phyloP scores from a whole-genome alignment of 805 yeast genomes.

The Citeromyces matritensis region DNA sequence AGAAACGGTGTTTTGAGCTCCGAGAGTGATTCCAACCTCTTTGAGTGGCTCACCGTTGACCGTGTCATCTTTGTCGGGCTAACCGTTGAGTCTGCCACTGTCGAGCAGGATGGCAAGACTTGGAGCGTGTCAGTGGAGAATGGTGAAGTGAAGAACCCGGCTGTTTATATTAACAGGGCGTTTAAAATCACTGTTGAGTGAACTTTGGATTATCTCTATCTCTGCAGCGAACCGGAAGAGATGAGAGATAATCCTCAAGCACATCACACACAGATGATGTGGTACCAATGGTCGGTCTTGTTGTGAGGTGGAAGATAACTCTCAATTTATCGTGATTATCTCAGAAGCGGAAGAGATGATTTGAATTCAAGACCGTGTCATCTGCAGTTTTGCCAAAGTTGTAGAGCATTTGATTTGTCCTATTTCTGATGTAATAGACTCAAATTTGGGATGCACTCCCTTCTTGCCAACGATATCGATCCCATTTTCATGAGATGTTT shows the following conservation, averaged over 20 bases:
- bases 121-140: slow-evolving; percentile 18
- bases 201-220: not conserved
- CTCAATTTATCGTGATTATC: too few relatives aligned
- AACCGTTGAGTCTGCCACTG: slow-evolving; percentile 7
- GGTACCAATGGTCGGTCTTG: too few relatives aligned
- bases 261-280: not conserved
- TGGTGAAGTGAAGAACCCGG: slow-evolving; percentile 5
- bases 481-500: too few relatives aligned
- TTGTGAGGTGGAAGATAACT: too few relatives aligned
- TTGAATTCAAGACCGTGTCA: too few relatives aligned
- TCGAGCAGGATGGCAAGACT: slow-evolving; percentile 20
- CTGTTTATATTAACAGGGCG: slow-evolving; percentile 16
- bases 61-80: slow-evolving; percentile 34
- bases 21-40: slow-evolving; percentile 7
- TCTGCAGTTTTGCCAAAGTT: too few relatives aligned
- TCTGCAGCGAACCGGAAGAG: not conserved
- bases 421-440: too few relatives aligned
- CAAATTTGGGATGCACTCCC: too few relatives aligned
- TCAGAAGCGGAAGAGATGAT: too few relatives aligned
- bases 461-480: too few relatives aligned
- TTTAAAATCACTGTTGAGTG: slow-evolving; percentile 22
- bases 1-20: slow-evolving; percentile 17
- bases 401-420: too few relatives aligned
- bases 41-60: slow-evolving; percentile 22
- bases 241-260: not conserved